Evolutionary conservation across 2,329 filamentous ascomycete species (phyloP).

Genomic region (Alternaria rosae): DNA sequence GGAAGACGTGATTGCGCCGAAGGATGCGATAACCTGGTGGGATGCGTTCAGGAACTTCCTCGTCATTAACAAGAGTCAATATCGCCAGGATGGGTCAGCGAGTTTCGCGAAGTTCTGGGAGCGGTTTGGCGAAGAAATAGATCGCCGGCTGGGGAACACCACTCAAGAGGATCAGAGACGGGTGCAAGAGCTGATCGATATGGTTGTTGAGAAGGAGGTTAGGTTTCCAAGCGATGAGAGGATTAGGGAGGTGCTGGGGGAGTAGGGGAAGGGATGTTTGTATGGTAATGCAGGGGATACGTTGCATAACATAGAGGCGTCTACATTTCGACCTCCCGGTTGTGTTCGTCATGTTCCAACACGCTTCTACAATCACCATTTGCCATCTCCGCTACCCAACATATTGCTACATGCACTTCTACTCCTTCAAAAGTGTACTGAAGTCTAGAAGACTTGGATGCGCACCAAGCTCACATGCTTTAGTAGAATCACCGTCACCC

Average conservation of each 20-base stretch:
- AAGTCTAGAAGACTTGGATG: not conserved
- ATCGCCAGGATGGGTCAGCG: not conserved
- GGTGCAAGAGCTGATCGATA: not conserved
- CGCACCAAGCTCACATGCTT: not conserved
- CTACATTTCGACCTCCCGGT: not conserved
- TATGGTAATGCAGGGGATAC: too few species aligned
- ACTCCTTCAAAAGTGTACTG: not conserved
- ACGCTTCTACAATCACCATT: too few species aligned
- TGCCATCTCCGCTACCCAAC: too few species aligned
- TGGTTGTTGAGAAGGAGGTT: not conserved
- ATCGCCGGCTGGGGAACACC: not conserved
- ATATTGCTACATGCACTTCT: not conserved
- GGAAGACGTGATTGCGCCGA: not conserved
- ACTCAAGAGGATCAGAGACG: not conserved
- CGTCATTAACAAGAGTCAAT: not conserved
- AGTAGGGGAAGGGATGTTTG: not conserved
- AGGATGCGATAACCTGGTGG: not conserved
- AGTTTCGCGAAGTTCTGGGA: not conserved
- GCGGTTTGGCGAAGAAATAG: not conserved
- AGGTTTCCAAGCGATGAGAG: not conserved
- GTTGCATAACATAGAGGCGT: accelerated
- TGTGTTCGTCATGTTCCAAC: too few species aligned
- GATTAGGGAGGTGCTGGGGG: not conserved
- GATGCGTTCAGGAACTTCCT: not conserved
- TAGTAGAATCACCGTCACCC: not conserved